A percentile compares a stretch with the other conserved stretches of the same genome.
phyloP scores from a whole-genome alignment of 495 filamentous ascomycete genomes.

The Penicillium desertorum region DNA sequence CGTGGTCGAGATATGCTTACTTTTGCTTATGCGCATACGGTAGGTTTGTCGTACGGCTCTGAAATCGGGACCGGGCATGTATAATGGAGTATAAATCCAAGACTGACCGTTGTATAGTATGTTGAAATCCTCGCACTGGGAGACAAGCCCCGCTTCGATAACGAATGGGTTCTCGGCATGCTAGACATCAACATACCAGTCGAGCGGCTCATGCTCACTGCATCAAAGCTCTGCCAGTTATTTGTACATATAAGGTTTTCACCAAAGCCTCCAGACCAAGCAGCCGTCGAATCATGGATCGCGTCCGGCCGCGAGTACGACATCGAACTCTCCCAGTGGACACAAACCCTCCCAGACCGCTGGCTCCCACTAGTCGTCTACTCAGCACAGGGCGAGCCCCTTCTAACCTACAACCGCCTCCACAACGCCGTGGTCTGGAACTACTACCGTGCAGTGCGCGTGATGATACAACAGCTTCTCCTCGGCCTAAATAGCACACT shows the following conservation, averaged over 20 bases:
- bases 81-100: neutral
- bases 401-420: constrained; percentile 39
- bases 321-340: constrained; percentile 38
- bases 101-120: constrained; percentile 28
- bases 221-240: constrained; percentile 37
- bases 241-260: constrained; percentile 26
- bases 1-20: constrained; percentile 44
- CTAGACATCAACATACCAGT: constrained; percentile 37
- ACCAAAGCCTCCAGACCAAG: constrained; percentile 18
- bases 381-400: constrained; percentile 32
- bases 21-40: constrained; percentile 45
- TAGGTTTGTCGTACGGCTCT: constrained; percentile 18
- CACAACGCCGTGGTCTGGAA: constrained; percentile 38
- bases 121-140: constrained; percentile 42
- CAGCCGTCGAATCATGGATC: constrained; percentile 29
- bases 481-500: constrained; percentile 31
- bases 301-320: constrained; percentile 28
- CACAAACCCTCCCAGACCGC: constrained; percentile 33
- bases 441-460: constrained; percentile 42
- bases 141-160: constrained; percentile 35
- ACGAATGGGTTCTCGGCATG: constrained; percentile 32
- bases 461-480: constrained; percentile 38
- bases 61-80: neutral
- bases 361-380: constrained; percentile 44
- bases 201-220: constrained; percentile 38